Evolutionary conservation across 768 basidiomycete species (phyloP), one percentile per base, ranked within the genome.

Genomic region (Hortiboletus flavorubellus): DNA sequence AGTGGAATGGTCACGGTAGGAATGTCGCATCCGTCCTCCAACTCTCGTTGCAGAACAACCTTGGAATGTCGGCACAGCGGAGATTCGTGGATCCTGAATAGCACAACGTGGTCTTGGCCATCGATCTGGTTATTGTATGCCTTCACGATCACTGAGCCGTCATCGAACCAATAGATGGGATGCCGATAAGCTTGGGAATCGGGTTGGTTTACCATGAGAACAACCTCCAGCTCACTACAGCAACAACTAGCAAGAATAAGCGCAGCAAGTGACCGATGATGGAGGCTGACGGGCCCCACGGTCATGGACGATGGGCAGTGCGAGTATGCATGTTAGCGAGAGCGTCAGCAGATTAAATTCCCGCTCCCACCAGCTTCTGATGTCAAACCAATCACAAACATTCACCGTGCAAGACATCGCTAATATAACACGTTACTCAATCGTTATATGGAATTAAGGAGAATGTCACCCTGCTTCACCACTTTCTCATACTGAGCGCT

Each of bases 401-500:
- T 42, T 31, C 44, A 15, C 16, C 14, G n/a, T 39, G 40, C 49
- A 26, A 26, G 26, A 26, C 26, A 26, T 31, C n/a, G 41, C 67
- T 61, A 83, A 62, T 83, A 78, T 64, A 97, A 70, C n/a, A 95
- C 93, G 73, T 94, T 90, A 70, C 92, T 92, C 70, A 97, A 74
- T 69, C 91, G 76, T 72, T 94, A 91, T 61, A 97, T 84, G 66
- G 88, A 85, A 65, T 89, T 93, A 39, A 98, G 74, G 59, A 99
- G 72, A 30, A 93, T 71, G 70, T 99, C 96, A 2, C 95, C 95
- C 75, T 94, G 88, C 71, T 88, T 89, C 49, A 99, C 81, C n/a
- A 98, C 89, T 37, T 85, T 86, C 67, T 96, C 93, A 68, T 96
- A 97, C 65, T 94, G 89, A 41, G 87, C 86, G 49, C 85, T 90